Base-by-base conservation (phyloP, 2,329 filamentous ascomycete genomes). In the Penicillium sp. region DNA sequence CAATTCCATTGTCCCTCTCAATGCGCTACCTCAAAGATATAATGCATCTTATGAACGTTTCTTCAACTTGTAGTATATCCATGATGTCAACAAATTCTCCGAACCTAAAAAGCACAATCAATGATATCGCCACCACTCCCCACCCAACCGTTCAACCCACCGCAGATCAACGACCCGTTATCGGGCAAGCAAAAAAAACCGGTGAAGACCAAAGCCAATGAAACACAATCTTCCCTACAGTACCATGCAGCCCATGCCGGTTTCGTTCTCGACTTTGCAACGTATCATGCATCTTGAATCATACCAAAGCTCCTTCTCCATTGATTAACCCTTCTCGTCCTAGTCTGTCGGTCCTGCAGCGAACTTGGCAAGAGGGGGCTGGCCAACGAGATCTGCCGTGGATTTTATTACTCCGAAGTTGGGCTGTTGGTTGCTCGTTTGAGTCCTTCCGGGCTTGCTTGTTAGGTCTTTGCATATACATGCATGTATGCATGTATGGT, bases 281-380 rank as follows among this genome's bases (percentile, higher is more conserved):
- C 16, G 8, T 16, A 19, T 19, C 35, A n/a, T 19, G 9, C 35
- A 9, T 19, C 8, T n/a, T 39, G n/a, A 3, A 39, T 39, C 6
- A 10, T 39, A 13, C 4, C 14, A 33, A 49, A 31, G 37, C 14
- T 14, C 29, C 26, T 35, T 56, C 55, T 62, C 56, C 39, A 39
- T 49, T 29, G 26, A 54, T 49, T 67, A 57, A 35, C 67, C 65
- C 54, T 55, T 63, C 60, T 62, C 31, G 65, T 67, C 53, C 50
- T 69, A 68, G 66, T 57, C 48, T 35, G 31, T 33, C 31, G 23
- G 19, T 21, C 21, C 21, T 14, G n/a, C 31, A n/a, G n/a, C 10
- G 11, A 23, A 42, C 39, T 39, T 37, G 48, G 48, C 21, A 16
- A 29, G 33, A 16, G 33, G 23, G 16, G 23, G 14, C n/a, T 25